A percentile compares a stretch with the other conserved stretches of the same genome.
phyloP scores from a whole-genome alignment of 345 rosid species.

The Syzygium aqueum region DNA sequence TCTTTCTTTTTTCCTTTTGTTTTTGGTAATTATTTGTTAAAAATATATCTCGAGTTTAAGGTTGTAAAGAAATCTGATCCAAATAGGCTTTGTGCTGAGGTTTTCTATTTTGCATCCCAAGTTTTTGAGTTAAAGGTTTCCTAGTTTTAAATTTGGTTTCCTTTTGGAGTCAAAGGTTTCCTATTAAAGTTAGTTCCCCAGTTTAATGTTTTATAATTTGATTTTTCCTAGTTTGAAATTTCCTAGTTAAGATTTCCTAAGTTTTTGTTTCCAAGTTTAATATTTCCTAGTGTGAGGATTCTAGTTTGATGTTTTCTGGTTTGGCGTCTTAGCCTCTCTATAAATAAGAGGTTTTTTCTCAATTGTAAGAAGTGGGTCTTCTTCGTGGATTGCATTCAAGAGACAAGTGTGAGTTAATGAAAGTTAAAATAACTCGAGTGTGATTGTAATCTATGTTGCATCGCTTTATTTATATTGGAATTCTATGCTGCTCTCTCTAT shows the following conservation, averaged over 20 bases:
- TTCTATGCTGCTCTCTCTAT: neutral
- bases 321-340: neutral
- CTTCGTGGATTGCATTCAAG: neutral
- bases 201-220: too few species aligned
- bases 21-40: neutral
- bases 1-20: neutral
- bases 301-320: neutral
- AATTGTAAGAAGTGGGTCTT: neutral
- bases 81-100: neutral
- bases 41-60: neutral
- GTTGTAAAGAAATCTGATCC: neutral
- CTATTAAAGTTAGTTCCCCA: neutral
- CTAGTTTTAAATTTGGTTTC: neutral
- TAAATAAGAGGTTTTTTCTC: neutral
- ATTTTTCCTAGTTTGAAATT: neutral
- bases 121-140: neutral
- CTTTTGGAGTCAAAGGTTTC: neutral
- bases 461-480: accelerated
- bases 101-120: neutral
- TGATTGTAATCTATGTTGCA: neutral
- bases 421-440: neutral
- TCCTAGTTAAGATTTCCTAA: neutral
- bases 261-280: neutral
- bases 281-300: neutral
- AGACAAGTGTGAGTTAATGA: neutral